phyloP scores from a whole-genome alignment of 1,139 yeast species.

The Diutina ranongensis region DNA sequence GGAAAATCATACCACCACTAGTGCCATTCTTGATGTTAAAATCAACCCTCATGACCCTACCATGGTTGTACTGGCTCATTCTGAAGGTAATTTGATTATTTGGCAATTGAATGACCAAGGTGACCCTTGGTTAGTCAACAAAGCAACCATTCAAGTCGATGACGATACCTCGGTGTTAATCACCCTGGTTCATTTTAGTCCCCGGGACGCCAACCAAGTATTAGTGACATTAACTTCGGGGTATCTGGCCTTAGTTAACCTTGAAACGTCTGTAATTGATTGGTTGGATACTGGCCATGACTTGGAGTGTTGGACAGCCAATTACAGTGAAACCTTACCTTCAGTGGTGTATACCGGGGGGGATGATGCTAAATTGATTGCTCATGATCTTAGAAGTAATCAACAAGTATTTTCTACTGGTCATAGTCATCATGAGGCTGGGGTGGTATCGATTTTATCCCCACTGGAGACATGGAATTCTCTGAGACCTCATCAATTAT shows the following conservation, averaged over 20 bases:
- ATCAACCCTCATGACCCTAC: slow-evolving; percentile 41
- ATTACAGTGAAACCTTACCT: slow-evolving; percentile 48
- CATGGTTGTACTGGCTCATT: slow-evolving; percentile 55
- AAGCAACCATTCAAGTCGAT: slow-evolving; percentile 30
- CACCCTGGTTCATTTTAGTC: slow-evolving; percentile 58
- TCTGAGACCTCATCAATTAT: slow-evolving; percentile 39
- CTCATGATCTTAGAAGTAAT: slow-evolving; percentile 55
- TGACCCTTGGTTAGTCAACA: neutral
- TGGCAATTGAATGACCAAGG: slow-evolving; percentile 37
- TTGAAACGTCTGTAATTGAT: slow-evolving; percentile 11
- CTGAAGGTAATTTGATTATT: slow-evolving; percentile 59
- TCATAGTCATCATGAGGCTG: slow-evolving; percentile 33
- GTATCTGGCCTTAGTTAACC: slow-evolving; percentile 24
- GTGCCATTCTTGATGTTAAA: slow-evolving; percentile 73
- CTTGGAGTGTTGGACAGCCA: slow-evolving; percentile 85
- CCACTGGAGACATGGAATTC: slow-evolving; percentile 28
- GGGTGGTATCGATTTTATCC: slow-evolving; percentile 69
- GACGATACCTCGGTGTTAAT: slow-evolving; percentile 29
- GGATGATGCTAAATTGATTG: slow-evolving; percentile 68
- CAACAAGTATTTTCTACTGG: slow-evolving; percentile 42
- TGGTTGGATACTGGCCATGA: slow-evolving; percentile 33
- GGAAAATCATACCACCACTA: slow-evolving; percentile 23
- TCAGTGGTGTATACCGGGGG: slow-evolving; percentile 79
- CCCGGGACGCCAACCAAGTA: slow-evolving; percentile 20
- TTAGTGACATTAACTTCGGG: slow-evolving; percentile 56